Evolutionary conservation across 371 early-diverging fungal species (phyloP).

Genomic region (Mortierella sp.): DNA sequence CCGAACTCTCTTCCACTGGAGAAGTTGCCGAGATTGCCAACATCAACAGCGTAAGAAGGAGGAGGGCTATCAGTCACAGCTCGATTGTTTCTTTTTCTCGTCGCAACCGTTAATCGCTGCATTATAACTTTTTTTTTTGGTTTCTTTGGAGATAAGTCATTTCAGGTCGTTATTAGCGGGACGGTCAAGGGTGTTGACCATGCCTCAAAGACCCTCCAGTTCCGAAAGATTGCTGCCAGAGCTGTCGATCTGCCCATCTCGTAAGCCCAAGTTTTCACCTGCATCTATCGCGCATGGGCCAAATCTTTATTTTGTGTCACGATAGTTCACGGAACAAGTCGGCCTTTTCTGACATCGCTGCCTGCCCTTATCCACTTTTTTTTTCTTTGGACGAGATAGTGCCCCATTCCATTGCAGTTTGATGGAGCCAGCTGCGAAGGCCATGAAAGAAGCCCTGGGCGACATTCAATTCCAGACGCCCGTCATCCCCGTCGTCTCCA

Average conservation of each 20-base stretch:
- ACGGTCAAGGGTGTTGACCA: constrained; percentile 86
- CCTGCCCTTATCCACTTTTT: neutral
- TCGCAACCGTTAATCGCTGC: neutral
- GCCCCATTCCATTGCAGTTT: constrained; percentile 95
- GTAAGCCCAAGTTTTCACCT: constrained; percentile 54
- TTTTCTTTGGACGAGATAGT: constrained; percentile 28
- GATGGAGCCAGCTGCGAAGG: constrained; percentile 85
- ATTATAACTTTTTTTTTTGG: neutral
- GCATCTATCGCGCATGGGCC: neutral
- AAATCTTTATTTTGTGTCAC: neutral
- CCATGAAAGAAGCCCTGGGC: constrained; percentile 75
- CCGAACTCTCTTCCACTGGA: constrained; percentile 64
- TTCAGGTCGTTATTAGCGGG: constrained; percentile 90
- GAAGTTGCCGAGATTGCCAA: constrained; percentile 87
- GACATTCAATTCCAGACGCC: constrained; percentile 70
- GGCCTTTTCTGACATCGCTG: neutral
- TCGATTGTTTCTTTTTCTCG: no score
- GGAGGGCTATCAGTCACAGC: no score
- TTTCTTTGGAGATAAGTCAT: constrained; percentile 58
- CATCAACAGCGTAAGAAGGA: constrained; percentile 76
- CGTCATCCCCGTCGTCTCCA: constrained; percentile 89
- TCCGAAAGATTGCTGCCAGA: constrained; percentile 81
- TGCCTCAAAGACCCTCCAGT: constrained; percentile 83
- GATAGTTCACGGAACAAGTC: constrained; percentile 4
- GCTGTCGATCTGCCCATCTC: constrained; percentile 92